Evolutionary conservation across 2,329 filamentous ascomycete species (phyloP).

Genomic region (Sporothrix mexicana): DNA sequence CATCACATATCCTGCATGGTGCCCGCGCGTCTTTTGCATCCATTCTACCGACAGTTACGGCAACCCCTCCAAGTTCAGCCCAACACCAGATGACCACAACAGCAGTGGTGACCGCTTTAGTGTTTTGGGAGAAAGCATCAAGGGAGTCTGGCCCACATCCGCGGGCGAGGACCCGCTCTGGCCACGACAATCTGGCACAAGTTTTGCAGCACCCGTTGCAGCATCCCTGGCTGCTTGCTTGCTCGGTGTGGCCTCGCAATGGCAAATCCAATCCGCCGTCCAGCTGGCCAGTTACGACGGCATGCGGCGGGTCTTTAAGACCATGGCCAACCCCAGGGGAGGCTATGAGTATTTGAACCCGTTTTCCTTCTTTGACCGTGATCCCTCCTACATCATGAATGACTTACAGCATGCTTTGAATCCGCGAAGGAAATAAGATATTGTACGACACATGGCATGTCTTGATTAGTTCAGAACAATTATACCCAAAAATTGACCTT

Average conservation of each 20-base stretch:
- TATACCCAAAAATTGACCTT: too few species aligned
- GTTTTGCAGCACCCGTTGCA: neutral
- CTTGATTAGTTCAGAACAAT: too few species aligned
- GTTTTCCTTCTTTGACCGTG: neutral
- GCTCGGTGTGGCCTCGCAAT: neutral
- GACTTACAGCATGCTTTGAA: neutral
- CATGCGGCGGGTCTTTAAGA: neutral
- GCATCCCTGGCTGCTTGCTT: neutral
- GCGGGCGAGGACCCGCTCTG: neutral
- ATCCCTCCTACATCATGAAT: neutral
- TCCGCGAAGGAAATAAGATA: neutral
- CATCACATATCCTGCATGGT: neutral
- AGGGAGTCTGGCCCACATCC: neutral
- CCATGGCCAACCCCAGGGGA: neutral
- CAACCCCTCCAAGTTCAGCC: neutral
- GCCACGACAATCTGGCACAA: neutral
- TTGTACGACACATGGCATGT: too few species aligned
- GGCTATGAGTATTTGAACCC: neutral
- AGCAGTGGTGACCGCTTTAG: neutral
- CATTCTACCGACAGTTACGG: neutral
- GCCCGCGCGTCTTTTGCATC: neutral
- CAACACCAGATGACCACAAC: neutral
- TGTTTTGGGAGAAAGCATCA: neutral
- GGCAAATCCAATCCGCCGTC: neutral
- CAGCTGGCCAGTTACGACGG: slow-evolving; percentile 4